Evolutionary conservation across 176 grass and related monocot species (phyloP), one percentile per base, ranked within the genome.

Genomic region (Carex littledalei): DNA sequence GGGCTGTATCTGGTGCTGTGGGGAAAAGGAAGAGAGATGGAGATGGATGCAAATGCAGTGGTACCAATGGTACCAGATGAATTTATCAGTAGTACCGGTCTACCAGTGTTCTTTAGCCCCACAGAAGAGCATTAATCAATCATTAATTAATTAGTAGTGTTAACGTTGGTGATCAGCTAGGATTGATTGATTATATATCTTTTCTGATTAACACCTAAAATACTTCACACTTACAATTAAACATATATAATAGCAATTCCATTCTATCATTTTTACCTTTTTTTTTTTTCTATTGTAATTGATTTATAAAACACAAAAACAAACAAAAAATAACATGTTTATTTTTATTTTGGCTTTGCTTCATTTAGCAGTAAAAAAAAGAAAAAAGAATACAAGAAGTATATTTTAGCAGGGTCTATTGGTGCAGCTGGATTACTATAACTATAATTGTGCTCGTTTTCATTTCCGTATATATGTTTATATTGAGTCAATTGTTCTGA

Each of bases 1-100:
- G 92, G 95, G 68, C 69, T 97, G 17, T 97, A 97, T 81, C 67
- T 90, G 84, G 95, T 97, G 84, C 89, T 94, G 0, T 97, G 92
- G 95, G 92, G 92, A 39, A 97, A 97, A 50, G 89, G 89, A 50
- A 90, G 86, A 74, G 95, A 97, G 82, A 63, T 70, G 65, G 59
- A 84, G 69, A 56, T 45, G 31, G 79, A 86, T 16, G n/a, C 16
- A n/a, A 71, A n/a, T 74, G 22, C 67, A 9, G 54, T 73, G 49
- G 34, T 35, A 35, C 34, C 63, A 15, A 37, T 13, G 21, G 80
- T 45, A 82, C 35, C 35, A 82, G 80, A 66, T 49, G 35, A 45
- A 49, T 24, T 24, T 49, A 49, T 8, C 56, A 63, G 20, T 32
- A 3, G 13, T 22, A 39, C 78, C 4, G 17, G 20, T 18, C 62